Base-by-base conservation (phyloP, 805 yeast species). In the Spathaspora gorwiae region DNA sequence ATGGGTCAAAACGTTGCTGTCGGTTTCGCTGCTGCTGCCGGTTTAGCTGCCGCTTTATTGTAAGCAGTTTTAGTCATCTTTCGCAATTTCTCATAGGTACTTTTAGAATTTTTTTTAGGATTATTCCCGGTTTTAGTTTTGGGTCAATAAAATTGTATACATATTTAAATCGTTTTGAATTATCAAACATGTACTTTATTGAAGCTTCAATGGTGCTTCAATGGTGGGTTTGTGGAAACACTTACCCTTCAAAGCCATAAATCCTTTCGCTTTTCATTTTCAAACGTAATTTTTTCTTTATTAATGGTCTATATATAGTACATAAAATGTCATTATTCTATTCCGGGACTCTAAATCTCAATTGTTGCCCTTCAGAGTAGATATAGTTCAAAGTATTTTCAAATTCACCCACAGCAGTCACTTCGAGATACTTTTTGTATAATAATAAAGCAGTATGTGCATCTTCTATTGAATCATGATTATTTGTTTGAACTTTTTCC, bases 381-480 rank as follows among this genome's bases (percentile, higher is more conserved):
- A 95, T 76, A 35, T 77, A 74, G 29, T 81, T 77, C 55, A 94
- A 71, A 1, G 80, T 74, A 4, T 62, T 65, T 37, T 85, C 87
- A 47, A 92, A 77, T 27, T 69, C 72, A 0, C 87, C 92, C 0
- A 65, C 61, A 3, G 70, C 73, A 42, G 70, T 68, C 51, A 92
- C 71, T 51, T 84, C 83, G 56, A 78, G 64, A 57, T 87, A 92
- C 56, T 80, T 81, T 49, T 80, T 78, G 67, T 87, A 95, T 32
- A 94, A 67, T 38, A 78, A 64, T 54, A 94, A 72, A 0, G 99
- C 98, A 9, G 95, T 84, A 46, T 74, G 70, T 0, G 99, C 97
- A 68, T 94, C 99, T 59, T 94, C 99, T 38, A 94, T 90, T 0
- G 98, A 92, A 61, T 95, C 98, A 64, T 94, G 99, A 59, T 92